These are phyloP conservation scores for Cucurbita maxima DNA, from an alignment of 306 rosid species.

Conservation along the genomic window DNA sequence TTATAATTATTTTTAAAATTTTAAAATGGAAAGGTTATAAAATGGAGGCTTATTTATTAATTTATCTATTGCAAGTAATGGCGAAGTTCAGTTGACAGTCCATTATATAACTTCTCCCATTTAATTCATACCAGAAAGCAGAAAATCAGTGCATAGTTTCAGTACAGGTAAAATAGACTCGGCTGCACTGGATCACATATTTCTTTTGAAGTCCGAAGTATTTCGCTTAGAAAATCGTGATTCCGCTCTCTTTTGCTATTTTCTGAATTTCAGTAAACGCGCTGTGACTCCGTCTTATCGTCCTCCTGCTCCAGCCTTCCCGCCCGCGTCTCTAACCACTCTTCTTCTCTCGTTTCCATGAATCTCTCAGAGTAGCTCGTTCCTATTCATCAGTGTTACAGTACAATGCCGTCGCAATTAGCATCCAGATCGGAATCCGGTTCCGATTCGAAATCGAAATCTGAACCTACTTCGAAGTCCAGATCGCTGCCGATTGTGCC, in stretches of 20 bases:
- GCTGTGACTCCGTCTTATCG: neutral
- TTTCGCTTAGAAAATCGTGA: neutral
- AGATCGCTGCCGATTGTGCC: neutral
- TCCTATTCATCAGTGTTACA: neutral
- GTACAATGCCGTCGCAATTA: neutral
- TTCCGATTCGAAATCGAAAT: neutral
- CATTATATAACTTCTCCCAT: no score
- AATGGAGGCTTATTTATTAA: no score
- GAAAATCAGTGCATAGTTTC: neutral
- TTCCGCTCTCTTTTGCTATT: neutral
- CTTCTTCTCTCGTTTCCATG: neutral
- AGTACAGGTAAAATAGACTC: neutral
- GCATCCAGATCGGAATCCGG: neutral
- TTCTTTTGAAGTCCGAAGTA: neutral
- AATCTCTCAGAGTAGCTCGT: neutral
- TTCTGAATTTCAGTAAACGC: neutral
- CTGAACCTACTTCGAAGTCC: neutral
- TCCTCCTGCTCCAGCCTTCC: neutral
- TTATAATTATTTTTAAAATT: no score
- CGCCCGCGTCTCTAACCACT: neutral
- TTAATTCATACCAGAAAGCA: neutral
- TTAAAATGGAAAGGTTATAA: no score
- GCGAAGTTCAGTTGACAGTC: no score
- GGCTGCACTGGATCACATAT: neutral
- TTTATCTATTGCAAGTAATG: no score